Base-by-base conservation (phyloP, 768 basidiomycete species). In the Obba rivulosa region DNA sequence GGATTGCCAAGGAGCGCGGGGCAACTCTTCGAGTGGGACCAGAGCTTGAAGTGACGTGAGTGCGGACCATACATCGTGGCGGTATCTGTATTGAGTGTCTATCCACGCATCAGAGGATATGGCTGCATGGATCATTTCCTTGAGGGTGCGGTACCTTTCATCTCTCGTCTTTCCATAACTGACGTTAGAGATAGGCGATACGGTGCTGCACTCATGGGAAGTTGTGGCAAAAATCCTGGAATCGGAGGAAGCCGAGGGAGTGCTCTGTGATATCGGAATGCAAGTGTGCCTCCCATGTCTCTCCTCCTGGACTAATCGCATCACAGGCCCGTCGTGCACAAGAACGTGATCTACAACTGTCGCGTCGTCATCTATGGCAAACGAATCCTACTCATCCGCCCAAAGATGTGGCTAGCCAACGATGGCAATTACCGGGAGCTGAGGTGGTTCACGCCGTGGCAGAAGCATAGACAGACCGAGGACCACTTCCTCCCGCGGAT, bases 371-470 rank as follows among this genome's bases (percentile, higher is more conserved):
- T 94, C 37, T 79, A 92, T 61, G 76, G 93, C 67, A 76, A 81
- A 47, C 79, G 90, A 69, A 93, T 99, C 51, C 69, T 97, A 1
- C 81, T 97, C 53, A 98, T 99, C 54, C 83, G 96, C 20, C 96
- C 96, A 0, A 99, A 98, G 72, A 94, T 99, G 94, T 99, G 96
- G 96, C 75, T 99, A 39, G 96, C 96, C 1, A 98, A 98, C 62
- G 92, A 96, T 59, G 96, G 96, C 3, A 98, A 98, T 62, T 99
- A 99, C 65, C 87, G 96, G 56, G 73, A 76, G 67, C 54, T 69
- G 39, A 58, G 87, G 13, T 90, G 92, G 64, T 99, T 99, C 59
- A 92, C 95, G 2, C 93, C 96, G 0, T 99, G 96, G 95, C 69
- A 72, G 61, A 95, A 93, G 62, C 88, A 89, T 61, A 78, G 84